phyloP scores from a whole-genome alignment of 306 rosid genomes.

The Mucuna pruriens region DNA sequence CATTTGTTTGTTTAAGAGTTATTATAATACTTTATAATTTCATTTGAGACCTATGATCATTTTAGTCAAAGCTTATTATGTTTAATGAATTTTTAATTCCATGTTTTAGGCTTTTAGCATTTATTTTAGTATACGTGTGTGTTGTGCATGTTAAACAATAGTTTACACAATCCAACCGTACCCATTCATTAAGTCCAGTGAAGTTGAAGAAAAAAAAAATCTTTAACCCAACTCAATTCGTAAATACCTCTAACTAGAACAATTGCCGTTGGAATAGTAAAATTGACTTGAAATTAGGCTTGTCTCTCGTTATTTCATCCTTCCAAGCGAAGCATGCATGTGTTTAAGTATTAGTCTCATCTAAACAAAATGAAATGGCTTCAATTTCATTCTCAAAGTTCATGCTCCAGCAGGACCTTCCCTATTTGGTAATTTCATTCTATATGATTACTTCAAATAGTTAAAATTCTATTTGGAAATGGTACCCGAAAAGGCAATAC shows the following conservation, averaged over 20 bases:
- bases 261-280: not conserved
- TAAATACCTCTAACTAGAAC: not conserved
- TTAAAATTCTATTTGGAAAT: slow-evolving; percentile 1
- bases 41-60: not conserved
- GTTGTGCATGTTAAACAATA: not conserved
- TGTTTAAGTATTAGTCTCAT: slow-evolving; percentile 36
- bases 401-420: slow-evolving; percentile 16
- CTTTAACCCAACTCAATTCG: not conserved
- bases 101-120: not conserved
- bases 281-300: not conserved
- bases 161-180: not conserved
- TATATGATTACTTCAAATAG: slow-evolving; percentile 32
- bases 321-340: slow-evolving; percentile 22
- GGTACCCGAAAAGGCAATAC: slow-evolving; percentile 31
- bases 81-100: not conserved
- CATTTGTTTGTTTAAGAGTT: not conserved
- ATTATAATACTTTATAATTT: not conserved
- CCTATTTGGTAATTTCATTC: slow-evolving; percentile 1
- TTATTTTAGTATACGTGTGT: not conserved
- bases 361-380: slow-evolving; percentile 19
- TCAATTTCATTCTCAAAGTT: slow-evolving; percentile 5
- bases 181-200: not conserved
- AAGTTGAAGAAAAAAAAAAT: not conserved
- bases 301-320: slow-evolving; percentile 1
- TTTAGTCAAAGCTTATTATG: not conserved